Percentiles rank a stretch among this genome's conserved stretches.
Conservation (phyloP, 768 basidiomycete species). For the Grammothele lineata region DNA sequence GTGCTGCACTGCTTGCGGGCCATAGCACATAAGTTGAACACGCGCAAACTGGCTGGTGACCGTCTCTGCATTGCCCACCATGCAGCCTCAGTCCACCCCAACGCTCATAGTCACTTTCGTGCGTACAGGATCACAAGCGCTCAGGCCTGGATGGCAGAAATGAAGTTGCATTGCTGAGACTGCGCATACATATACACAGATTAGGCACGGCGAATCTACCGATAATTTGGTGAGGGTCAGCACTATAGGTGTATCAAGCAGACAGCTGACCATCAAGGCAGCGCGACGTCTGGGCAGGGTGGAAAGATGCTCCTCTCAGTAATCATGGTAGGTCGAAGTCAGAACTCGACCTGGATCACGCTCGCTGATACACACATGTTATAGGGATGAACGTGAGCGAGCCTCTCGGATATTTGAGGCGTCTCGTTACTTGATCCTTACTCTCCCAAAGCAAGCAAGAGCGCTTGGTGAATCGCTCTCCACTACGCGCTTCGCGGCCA, state of each 20-base stretch:
- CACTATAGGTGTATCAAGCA: background rate
- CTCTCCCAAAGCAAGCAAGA: conserved; percentile 27
- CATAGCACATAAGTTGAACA: no score
- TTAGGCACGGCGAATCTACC: conserved; percentile 74
- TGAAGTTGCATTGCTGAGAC: no score
- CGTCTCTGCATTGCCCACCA: no score
- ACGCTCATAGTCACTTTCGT: conserved; percentile 27
- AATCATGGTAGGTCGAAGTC: conserved; percentile 54
- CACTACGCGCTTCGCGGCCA: conserved; percentile 42
- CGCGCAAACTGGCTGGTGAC: no score
- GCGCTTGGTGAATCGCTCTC: conserved; percentile 53
- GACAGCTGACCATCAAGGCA: conserved; percentile 14
- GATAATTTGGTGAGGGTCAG: conserved; percentile 65
- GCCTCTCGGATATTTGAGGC: no score
- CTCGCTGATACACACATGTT: no score
- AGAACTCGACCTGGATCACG: no score
- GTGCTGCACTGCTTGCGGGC: no score
- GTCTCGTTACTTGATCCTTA: no score
- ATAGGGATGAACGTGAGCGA: conserved; percentile 31
- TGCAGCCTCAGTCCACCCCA: background rate
- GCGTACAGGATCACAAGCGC: background rate
- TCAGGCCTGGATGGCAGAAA: background rate
- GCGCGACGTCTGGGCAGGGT: conserved; percentile 67
- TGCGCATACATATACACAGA: conserved; percentile 32
- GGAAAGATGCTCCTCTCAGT: conserved; percentile 67